Evolutionary conservation across 345 rosid genomes (phyloP).

Genomic region (Anacardium occidentale): DNA sequence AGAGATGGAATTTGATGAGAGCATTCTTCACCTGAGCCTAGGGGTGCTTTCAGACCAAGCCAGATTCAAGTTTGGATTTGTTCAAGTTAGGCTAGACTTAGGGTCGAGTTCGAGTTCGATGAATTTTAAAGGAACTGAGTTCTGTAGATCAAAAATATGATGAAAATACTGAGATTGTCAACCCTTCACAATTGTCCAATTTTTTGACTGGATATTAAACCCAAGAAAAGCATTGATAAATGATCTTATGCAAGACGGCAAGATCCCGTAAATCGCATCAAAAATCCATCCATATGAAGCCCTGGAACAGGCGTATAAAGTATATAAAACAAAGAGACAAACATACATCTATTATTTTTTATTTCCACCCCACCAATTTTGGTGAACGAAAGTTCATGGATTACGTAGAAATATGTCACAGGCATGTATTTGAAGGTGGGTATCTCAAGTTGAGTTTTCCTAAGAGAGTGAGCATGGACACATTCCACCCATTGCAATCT

Average conservation of each 20-base stretch:
- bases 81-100: too few relatives aligned
- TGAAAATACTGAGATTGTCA: too few relatives aligned
- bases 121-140: too few relatives aligned
- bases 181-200: too few relatives aligned
- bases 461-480: not conserved
- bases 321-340: not conserved
- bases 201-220: too few relatives aligned
- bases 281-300: not conserved
- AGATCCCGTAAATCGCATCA: not conserved
- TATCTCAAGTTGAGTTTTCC: slow-evolving; percentile 10
- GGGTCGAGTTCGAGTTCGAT: too few relatives aligned
- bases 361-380: not conserved
- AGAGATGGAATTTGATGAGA: not conserved
- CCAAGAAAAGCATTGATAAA: too few relatives aligned
- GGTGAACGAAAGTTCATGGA: slow-evolving; percentile 17
- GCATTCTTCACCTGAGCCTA: not conserved
- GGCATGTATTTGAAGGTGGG: not conserved
- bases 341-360: not conserved
- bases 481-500: too few relatives aligned
- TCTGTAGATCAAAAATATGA: too few relatives aligned
- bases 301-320: not conserved
- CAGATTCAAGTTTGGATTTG: too few relatives aligned
- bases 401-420: too few relatives aligned
- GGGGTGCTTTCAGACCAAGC: too few relatives aligned
- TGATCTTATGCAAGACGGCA: not conserved